Evolutionary conservation across 192 early-diverging fungal genomes (phyloP), one percentile per base, ranked within the genome.

Genomic region (Linderina pennispora): DNA sequence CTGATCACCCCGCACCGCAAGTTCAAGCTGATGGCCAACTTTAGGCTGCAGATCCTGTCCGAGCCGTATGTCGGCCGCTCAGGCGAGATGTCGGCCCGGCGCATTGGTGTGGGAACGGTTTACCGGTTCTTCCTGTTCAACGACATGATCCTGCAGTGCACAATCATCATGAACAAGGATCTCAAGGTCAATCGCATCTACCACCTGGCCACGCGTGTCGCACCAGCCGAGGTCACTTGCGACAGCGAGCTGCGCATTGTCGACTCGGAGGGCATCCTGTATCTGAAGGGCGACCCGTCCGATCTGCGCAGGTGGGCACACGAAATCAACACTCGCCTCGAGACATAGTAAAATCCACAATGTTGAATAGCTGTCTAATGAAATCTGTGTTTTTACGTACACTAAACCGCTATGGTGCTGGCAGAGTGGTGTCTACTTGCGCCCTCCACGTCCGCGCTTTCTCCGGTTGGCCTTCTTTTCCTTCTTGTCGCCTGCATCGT

Each of bases 81-180:
- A 2, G 52, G 51, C 42, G 36, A 6, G 15, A 10, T 48, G 1
- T 28, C 37, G 11, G 67, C 62, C 7, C 53, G 61, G n/a, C 62
- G 69, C 8, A 46, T 44, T 9, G 45, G 43, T 14, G 15, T 42
- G 8, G 77, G 76, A 2, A 53, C 55, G 23, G 60, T 65, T 21
- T 78, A 68, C 47, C 43, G 68, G 37, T 81, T 77, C 18, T 84
- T 75, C 50, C 54, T 89, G 23, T 89, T 85, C 62, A 87, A 80
- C 48, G 87, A 89, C 53, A 55, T 89, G 47, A 48, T 89, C 8
- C 48, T 89, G 24, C 71, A 79, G 62, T 79, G 73, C 46, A 43
- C 62, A 1, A 48, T 53, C 15, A 50, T 55, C 24, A 59, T 55
- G 50, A 58, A 63, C 50, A 63, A 67, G 54, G 61, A 61, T 36